A percentile compares a stretch with the other conserved stretches of the same genome.
Conservation (phyloP, 345 rosid genomes). For the Raphanus sativus region DNA sequence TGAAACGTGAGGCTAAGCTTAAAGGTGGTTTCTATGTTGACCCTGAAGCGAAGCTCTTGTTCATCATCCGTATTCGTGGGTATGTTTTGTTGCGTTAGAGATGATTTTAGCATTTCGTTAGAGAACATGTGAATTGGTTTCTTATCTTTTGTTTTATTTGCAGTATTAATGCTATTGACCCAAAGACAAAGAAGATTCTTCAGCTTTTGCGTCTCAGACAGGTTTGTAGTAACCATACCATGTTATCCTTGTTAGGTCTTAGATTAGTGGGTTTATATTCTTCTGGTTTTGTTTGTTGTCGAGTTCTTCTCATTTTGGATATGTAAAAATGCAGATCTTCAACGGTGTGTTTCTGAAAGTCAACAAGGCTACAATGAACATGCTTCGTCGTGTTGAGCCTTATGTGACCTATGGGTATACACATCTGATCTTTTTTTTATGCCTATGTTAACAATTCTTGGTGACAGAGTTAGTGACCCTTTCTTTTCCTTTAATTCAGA, state of each 20-base stretch:
- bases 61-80: conserved; percentile 84
- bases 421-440: too few species aligned
- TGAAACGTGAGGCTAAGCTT: conserved; percentile 85
- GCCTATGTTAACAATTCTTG: not conserved
- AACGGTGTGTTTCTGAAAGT: conserved; percentile 93
- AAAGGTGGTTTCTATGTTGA: conserved; percentile 90
- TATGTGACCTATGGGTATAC: conserved; percentile 95
- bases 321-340: conserved; percentile 88
- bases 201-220: conserved; percentile 95
- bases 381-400: conserved; percentile 92
- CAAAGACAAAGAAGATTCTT: conserved; percentile 78
- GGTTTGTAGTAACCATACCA: conserved; percentile 41
- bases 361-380: conserved; percentile 86
- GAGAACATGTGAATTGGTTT: not conserved
- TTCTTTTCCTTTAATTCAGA: conserved; percentile 32
- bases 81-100: conserved; percentile 15
- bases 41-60: conserved; percentile 86
- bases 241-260: not conserved
- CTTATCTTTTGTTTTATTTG: not conserved
- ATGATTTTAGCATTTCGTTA: not conserved
- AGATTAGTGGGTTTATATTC: not conserved
- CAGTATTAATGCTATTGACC: conserved; percentile 91
- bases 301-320: too few species aligned
- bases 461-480: not conserved
- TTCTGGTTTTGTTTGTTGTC: too few species aligned